A percentile compares a stretch with the other conserved stretches of the same genome.
Conservation (phyloP, 495 filamentous ascomycete species). For the Xylaria sp. region DNA sequence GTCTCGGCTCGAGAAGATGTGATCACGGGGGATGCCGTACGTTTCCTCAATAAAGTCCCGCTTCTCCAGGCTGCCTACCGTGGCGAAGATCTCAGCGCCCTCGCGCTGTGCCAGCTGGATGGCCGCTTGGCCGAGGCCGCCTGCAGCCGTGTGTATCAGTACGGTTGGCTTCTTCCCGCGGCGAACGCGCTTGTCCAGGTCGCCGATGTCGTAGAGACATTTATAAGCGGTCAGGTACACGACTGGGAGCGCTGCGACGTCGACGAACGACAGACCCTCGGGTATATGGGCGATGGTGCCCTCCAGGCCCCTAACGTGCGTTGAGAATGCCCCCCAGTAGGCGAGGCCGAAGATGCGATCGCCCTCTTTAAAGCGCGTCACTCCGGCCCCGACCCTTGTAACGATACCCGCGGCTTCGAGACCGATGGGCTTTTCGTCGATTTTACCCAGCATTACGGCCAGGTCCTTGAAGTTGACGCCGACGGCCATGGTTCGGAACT, state of each 20-base stretch:
- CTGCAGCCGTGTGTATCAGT: conserved; percentile 55
- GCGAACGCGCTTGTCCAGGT: conserved; percentile 44
- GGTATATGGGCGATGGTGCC: not conserved
- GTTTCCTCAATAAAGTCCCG: conserved; percentile 47
- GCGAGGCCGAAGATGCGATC: not conserved
- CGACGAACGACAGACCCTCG: not conserved
- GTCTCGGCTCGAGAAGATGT: conserved; percentile 48
- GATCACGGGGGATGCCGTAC: conserved; percentile 48
- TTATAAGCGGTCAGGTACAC: not conserved
- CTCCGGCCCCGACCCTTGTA: not conserved
- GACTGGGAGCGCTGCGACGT: not conserved
- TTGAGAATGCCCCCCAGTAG: not conserved
- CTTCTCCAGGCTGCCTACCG: conserved; percentile 48
- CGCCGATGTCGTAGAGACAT: conserved; percentile 37
- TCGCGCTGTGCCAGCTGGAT: conserved; percentile 51
- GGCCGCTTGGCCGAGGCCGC: conserved; percentile 56
- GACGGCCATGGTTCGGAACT: not conserved
- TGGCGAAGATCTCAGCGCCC: conserved; percentile 55
- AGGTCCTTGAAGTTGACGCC: not conserved
- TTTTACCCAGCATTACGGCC: not conserved
- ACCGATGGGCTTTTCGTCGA: not conserved
- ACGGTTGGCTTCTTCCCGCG: conserved; percentile 37
- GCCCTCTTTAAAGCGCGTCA: not conserved
- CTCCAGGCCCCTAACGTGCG: not conserved
- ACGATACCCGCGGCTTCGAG: conserved; percentile 1